Evolutionary conservation across 1,284 basidiomycete genomes (phyloP), one percentile per base, ranked within the genome.

Genomic region (Hemileia vastatrix): DNA sequence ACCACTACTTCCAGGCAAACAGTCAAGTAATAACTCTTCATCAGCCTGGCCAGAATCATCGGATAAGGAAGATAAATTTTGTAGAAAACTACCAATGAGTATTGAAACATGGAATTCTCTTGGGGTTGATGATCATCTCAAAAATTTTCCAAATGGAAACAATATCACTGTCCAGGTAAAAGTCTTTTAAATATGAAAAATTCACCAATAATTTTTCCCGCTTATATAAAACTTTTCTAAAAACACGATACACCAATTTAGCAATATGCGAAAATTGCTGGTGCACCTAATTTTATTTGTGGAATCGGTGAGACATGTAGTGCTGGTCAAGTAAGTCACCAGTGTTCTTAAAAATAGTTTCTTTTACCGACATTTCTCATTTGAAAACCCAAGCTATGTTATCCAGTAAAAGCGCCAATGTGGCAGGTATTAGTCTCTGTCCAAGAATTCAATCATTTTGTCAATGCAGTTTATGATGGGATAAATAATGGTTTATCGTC

Each of bases 251-350:
- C 11, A 23, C 2, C n/a, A 21, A 36, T 40, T 51, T 54, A 61
- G 59, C 24, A 61, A 61, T 61, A 61, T 50, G 59, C 59, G n/a
- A n/a, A 40, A 45, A 44, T 36, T 1, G 47, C 54, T 44, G 52
- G 52, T 19, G 59, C 43, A 27, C 43, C 27, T 24, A 61, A 61
- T 49, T 61, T 48, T 23, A 49, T 61, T 9, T 54, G 59, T 33
- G 59, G 44, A 24, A 61, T 54, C 21, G 59, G 52, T 15, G 59
- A 61, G 32, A 54, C 6, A 31, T 61, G 51, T 32, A 47, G 54
- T 18, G 59, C 52, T 9, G 59, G 52, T 9, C 59, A 61, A 44
- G 59, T 61, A 36, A 47, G 59, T 3, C 3, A 4, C 44, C 36
- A 23, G 1, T 19, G 13, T 24, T 4, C 18, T 55, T 44, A 8